Evolutionary conservation across 176 grass and related monocot species (phyloP).

Genomic region (Bolboschoenus planiculmis): DNA sequence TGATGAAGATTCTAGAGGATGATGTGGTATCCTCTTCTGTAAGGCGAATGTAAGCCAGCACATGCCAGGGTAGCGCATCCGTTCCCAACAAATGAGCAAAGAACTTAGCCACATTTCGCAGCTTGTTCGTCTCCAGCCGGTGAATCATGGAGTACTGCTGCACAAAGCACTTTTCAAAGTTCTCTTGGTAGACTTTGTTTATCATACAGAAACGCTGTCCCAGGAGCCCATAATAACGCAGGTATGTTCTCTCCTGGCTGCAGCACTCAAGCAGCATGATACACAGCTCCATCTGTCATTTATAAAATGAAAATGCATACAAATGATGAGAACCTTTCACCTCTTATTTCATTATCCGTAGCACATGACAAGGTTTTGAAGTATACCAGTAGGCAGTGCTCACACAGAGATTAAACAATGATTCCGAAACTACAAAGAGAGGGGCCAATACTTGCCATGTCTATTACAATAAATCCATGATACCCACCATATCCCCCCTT

Average conservation of each 20-base stretch:
- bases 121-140: constrained; percentile 80
- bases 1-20: constrained; percentile 90
- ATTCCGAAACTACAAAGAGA: background rate
- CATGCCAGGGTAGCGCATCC: constrained; percentile 79
- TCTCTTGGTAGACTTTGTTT: constrained; percentile 87
- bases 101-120: constrained; percentile 94
- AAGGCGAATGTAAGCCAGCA: constrained; percentile 80
- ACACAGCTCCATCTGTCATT: constrained; percentile 78
- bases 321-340: background rate
- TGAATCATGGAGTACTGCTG: constrained; percentile 98
- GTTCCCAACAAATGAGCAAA: constrained; percentile 91
- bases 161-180: constrained; percentile 91
- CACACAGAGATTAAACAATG: background rate
- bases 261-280: constrained; percentile 97
- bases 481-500: background rate
- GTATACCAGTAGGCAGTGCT: background rate
- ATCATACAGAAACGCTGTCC: constrained; percentile 96
- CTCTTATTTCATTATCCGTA: background rate
- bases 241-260: constrained; percentile 91
- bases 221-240: constrained; percentile 81
- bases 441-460: background rate
- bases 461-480: background rate
- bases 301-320: constrained; percentile 1
- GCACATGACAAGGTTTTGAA: background rate
- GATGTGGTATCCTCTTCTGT: constrained; percentile 96